Evolutionary conservation across 331 rosid species (phyloP).

Genomic region (Malus hybrid): DNA sequence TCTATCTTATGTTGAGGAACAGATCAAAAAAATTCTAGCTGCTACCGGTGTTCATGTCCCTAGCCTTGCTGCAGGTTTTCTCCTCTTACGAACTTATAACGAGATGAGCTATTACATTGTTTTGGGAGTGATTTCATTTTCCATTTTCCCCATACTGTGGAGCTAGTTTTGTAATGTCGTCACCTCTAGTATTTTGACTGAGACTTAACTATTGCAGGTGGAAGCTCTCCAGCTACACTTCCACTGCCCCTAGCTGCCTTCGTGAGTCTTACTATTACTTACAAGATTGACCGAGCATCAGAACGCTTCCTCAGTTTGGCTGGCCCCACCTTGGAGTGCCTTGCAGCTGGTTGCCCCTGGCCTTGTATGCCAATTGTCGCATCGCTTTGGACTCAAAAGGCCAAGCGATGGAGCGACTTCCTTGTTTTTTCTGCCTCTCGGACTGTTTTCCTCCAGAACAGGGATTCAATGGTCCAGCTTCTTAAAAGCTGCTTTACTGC

Average conservation of each 20-base stretch:
- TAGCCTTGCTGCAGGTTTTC: slow-evolving; percentile 84
- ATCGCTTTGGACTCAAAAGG: slow-evolving; percentile 60
- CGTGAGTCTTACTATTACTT: slow-evolving; percentile 55
- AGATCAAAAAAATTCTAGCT: slow-evolving; percentile 85
- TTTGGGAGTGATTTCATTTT: neutral
- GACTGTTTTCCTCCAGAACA: slow-evolving; percentile 52
- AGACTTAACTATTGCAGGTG: slow-evolving; percentile 21
- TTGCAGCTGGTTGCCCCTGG: slow-evolving; percentile 65
- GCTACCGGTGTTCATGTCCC: slow-evolving; percentile 94
- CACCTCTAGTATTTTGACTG: neutral
- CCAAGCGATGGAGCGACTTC: slow-evolving; percentile 54
- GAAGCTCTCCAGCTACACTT: slow-evolving; percentile 51
- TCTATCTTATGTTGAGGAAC: slow-evolving; percentile 80
- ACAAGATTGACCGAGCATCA: slow-evolving; percentile 52
- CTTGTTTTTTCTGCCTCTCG: slow-evolving; percentile 54
- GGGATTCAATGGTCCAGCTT: slow-evolving; percentile 45
- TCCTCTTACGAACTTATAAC: slow-evolving; percentile 4
- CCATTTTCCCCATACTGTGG: neutral
- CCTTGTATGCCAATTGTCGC: slow-evolving; percentile 63
- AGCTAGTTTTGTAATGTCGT: neutral
- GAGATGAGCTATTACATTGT: neutral
- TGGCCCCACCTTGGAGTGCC: slow-evolving; percentile 52
- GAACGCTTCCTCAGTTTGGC: slow-evolving; percentile 52
- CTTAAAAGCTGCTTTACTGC: slow-evolving; percentile 51
- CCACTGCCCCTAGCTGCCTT: slow-evolving; percentile 60